phyloP scores from a whole-genome alignment of 768 basidiomycete species.

The Amanita exitialis region DNA sequence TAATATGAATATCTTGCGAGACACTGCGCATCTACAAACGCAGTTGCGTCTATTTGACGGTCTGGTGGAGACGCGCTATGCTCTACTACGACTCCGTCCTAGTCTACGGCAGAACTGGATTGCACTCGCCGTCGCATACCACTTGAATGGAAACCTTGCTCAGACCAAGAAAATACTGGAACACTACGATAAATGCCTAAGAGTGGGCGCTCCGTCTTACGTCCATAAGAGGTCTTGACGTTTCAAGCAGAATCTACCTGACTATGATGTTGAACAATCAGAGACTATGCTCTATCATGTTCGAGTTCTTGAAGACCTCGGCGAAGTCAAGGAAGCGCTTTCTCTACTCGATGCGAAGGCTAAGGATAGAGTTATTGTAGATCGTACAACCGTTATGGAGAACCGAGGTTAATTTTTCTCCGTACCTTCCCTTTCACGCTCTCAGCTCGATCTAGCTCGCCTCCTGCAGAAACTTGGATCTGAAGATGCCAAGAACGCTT shows the following conservation, averaged over 20 bases:
- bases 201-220: constrained; percentile 33
- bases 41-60: constrained; percentile 75
- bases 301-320: constrained; percentile 62
- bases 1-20: constrained; percentile 87
- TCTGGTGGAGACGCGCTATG: constrained; percentile 74
- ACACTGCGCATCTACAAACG: constrained; percentile 81
- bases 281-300: constrained; percentile 77
- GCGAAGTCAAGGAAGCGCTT: constrained; percentile 50
- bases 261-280: constrained; percentile 75
- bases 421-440: constrained; percentile 7
- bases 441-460: constrained; percentile 43
- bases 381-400: constrained; percentile 61
- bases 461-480: constrained; percentile 57
- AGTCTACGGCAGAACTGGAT: constrained; percentile 85
- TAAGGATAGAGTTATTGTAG: constrained; percentile 58
- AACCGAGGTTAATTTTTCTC: constrained; percentile 38
- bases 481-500: constrained; percentile 72
- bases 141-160: constrained; percentile 63
- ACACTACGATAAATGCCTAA: constrained; percentile 59
- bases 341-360: constrained; percentile 52
- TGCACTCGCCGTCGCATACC: constrained; percentile 79
- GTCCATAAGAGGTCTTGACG: background rate
- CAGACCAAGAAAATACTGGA: constrained; percentile 69
- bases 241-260: constrained; percentile 51
- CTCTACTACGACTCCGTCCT: constrained; percentile 72